Base-by-base conservation (phyloP, 2,329 filamentous ascomycete species). In the Colletotrichum sublineola region DNA sequence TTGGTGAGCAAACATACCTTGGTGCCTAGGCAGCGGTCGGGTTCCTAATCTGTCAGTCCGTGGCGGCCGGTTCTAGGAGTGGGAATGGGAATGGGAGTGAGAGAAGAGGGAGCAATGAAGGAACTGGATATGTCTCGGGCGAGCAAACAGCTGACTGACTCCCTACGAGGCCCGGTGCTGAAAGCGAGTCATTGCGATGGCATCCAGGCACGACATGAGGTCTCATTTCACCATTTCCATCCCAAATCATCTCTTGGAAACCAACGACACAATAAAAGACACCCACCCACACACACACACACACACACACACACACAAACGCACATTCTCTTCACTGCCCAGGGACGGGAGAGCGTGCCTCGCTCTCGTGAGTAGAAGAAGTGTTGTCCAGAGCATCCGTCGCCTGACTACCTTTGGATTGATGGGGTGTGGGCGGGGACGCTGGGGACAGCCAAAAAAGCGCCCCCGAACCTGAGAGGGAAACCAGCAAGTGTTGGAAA, bases 111-210 rank as follows among this genome's bases (percentile, higher is more conserved):
- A n/a, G n/a, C n/a, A 24, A 14, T 31, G 7, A 33, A 15, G 18
- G 46, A 42, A 38, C 55, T 71, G 69, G 24, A 46, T 20, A 63
- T 69, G 68, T 68, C 68, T 71, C 29, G 36, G 52, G 50, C 40
- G 64, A 57, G 31, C 31, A n/a, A 33, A 5, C 67, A 68, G 38
- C 68, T 71, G 68, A 40, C n/a, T n/a, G n/a, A n/a, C n/a, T n/a
- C n/a, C n/a, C 58, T 48, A 40, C 50, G 44, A 58, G 42, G 44
- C 36, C 68, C n/a, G 66, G 58, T 68, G 65, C 58, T 52, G 44
- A 31, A n/a, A 12, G 38, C 53, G 65, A 55, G 58, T 64, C 65
- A 60, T 58, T 33, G 20, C 55, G n/a, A 24, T 46, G 33, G 44
- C 56, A 31, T 40, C 46, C 29, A 38, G 8, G 18, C n/a, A 31